These are phyloP conservation scores for Arabidopsis lyrata DNA, from an alignment of 441 rosid genomes.

Conservation along the genomic window DNA sequence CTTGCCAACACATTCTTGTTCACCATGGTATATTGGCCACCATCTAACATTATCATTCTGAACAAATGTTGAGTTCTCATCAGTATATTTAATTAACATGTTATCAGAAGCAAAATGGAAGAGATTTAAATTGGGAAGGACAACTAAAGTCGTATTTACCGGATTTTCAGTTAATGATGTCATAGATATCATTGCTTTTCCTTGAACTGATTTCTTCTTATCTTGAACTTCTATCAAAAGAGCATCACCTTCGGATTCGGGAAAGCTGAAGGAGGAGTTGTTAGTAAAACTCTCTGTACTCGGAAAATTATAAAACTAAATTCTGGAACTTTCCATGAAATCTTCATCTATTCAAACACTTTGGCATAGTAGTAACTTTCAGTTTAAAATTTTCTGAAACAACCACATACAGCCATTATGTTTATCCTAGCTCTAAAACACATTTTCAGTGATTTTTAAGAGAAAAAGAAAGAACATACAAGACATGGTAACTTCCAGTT, in stretches of 20 bases:
- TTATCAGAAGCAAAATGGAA: conserved; percentile 1
- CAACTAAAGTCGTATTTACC: conserved; percentile 53
- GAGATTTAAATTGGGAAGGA: neutral
- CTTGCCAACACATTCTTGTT: conserved; percentile 97
- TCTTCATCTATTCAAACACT: neutral
- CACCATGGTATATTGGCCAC: conserved; percentile 93
- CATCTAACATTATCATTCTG: conserved; percentile 85
- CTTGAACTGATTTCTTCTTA: conserved; percentile 71
- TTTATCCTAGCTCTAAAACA: neutral
- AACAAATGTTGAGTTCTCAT: conserved; percentile 34
- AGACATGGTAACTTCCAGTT: conserved; percentile 88
- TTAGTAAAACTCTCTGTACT: conserved; percentile 39
- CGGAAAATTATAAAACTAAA: conserved; percentile 16
- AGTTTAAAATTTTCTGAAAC: neutral
- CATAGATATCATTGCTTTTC: conserved; percentile 74
- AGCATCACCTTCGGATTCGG: conserved; percentile 86
- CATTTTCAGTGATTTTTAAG: neutral
- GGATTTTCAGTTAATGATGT: conserved; percentile 75
- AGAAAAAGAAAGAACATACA: conserved; percentile 58
- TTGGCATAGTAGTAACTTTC: neutral
- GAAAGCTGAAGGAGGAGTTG: conserved; percentile 64
- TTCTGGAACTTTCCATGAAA: neutral
- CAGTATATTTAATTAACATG: conserved; percentile 7
- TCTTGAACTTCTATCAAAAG: conserved; percentile 88
- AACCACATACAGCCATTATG: neutral